Percentiles rank a stretch among this genome's conserved stretches.
phyloP scores from a whole-genome alignment of 192 early-diverging fungal species.

The Entomortierella lignicola region DNA sequence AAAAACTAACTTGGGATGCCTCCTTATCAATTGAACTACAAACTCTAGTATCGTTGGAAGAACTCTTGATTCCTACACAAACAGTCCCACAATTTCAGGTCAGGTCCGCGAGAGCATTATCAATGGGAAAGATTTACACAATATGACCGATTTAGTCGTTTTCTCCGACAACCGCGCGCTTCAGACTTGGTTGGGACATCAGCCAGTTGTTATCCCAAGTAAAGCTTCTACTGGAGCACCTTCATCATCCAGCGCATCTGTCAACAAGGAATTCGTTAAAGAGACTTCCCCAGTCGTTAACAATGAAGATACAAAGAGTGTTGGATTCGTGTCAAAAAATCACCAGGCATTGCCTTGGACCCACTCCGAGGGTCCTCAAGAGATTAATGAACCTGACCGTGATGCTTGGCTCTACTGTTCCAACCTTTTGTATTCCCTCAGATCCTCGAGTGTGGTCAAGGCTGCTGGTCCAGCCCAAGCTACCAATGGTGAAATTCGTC shows the following conservation, averaged over 20 bases:
- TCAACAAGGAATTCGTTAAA: constrained; percentile 14
- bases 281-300: background rate
- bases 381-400: constrained; percentile 39
- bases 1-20: no score
- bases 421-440: constrained; percentile 47
- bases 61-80: constrained; percentile 44
- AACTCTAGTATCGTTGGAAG: constrained; percentile 48
- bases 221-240: background rate
- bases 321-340: constrained; percentile 49
- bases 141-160: constrained; percentile 51
- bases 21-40: constrained; percentile 27
- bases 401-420: constrained; percentile 42
- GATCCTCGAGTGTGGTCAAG: constrained; percentile 36
- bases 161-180: constrained; percentile 51
- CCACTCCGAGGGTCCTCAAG: constrained; percentile 4
- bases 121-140: constrained; percentile 29
- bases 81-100: constrained; percentile 52
- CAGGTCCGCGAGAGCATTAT: constrained; percentile 22
- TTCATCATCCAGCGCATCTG: background rate
- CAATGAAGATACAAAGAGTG: constrained; percentile 35
- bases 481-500: constrained; percentile 38
- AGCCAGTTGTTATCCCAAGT: constrained; percentile 15
- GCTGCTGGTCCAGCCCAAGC: constrained; percentile 37
- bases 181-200: constrained; percentile 50
- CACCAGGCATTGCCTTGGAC: constrained; percentile 12